Conservation (phyloP, 805 yeast species). For the Naumovozyma castellii region DNA sequence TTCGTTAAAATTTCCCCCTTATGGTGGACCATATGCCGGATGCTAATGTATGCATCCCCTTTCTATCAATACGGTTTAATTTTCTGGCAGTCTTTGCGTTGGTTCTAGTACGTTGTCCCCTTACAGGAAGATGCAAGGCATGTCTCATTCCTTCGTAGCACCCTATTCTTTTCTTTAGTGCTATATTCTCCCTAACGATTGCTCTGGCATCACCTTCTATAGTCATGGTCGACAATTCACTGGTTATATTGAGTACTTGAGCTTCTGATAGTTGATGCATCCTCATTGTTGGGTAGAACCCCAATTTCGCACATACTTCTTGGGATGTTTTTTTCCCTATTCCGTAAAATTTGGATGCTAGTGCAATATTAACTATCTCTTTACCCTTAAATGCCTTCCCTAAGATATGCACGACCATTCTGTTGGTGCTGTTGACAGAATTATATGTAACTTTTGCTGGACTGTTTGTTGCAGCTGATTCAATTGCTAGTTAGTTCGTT, state of each 20-base stretch:
- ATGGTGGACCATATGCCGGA: neutral
- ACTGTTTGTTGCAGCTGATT: no score
- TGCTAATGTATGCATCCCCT: constrained; percentile 19
- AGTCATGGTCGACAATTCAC: constrained; percentile 72
- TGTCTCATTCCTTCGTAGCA: constrained; percentile 86
- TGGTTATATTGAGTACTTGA: constrained; percentile 75
- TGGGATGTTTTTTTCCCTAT: constrained; percentile 69
- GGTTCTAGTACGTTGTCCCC: constrained; percentile 86
- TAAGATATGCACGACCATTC: constrained; percentile 44
- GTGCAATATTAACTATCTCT: constrained; percentile 41
- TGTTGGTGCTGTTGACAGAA: neutral
- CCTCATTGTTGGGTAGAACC: constrained; percentile 87
- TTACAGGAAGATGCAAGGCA: constrained; percentile 68
- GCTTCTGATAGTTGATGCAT: constrained; percentile 88
- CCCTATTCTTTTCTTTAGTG: constrained; percentile 69
- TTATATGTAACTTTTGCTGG: no score
- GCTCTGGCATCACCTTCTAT: constrained; percentile 77
- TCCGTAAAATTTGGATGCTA: constrained; percentile 78
- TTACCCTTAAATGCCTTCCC: constrained; percentile 43
- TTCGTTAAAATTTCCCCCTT: no score
- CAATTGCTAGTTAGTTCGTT: no score
- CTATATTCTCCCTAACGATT: constrained; percentile 66
- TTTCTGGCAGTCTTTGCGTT: constrained; percentile 86
- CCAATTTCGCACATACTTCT: constrained; percentile 74
- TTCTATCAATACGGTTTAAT: constrained; percentile 69